Conservation (phyloP, 2,329 filamentous ascomycete species). For the Passalora sequoiae region DNA sequence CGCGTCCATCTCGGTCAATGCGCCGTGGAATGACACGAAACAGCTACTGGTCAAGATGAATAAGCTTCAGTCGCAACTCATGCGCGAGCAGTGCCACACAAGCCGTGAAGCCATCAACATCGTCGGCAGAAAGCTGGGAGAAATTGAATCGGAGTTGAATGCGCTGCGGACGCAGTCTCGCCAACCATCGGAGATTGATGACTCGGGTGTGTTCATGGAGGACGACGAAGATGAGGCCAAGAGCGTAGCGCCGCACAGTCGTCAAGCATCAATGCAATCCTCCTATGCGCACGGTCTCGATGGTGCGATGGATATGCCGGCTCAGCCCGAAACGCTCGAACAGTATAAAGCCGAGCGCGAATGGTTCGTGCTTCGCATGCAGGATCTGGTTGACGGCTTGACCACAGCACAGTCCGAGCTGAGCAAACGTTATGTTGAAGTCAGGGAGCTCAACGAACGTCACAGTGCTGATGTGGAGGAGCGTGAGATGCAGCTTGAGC, state of each 20-base stretch:
- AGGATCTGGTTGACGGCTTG: constrained; percentile 29
- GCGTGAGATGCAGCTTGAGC: constrained; percentile 29
- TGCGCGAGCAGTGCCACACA: constrained; percentile 26
- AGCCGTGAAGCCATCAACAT: constrained; percentile 22
- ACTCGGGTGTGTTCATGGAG: constrained; percentile 32
- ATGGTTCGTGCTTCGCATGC: constrained; percentile 27
- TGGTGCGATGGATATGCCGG: constrained; percentile 5
- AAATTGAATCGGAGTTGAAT: constrained; percentile 32
- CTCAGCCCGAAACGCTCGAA: constrained; percentile 13
- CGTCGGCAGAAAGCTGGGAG: constrained; percentile 28
- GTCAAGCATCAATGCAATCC: constrained; percentile 9
- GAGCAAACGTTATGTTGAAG: constrained; percentile 31
- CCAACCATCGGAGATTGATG: constrained; percentile 23
- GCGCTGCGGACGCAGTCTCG: constrained; percentile 27
- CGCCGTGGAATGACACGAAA: constrained; percentile 27
- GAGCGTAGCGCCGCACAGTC: constrained; percentile 13
- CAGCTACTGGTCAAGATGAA: constrained; percentile 36
- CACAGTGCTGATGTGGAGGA: constrained; percentile 30
- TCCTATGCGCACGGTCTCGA: constrained; percentile 12
- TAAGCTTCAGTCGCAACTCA: constrained; percentile 34
- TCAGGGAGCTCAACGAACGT: constrained; percentile 30
- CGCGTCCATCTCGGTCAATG: constrained; percentile 6
- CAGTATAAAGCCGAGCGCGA: constrained; percentile 25
- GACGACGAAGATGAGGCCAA: constrained; percentile 16
- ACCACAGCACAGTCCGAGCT: constrained; percentile 30